Evolutionary conservation across 129 eudicot species (phyloP), one percentile per base, ranked within the genome.

Genomic region (Saussurea involucrata): DNA sequence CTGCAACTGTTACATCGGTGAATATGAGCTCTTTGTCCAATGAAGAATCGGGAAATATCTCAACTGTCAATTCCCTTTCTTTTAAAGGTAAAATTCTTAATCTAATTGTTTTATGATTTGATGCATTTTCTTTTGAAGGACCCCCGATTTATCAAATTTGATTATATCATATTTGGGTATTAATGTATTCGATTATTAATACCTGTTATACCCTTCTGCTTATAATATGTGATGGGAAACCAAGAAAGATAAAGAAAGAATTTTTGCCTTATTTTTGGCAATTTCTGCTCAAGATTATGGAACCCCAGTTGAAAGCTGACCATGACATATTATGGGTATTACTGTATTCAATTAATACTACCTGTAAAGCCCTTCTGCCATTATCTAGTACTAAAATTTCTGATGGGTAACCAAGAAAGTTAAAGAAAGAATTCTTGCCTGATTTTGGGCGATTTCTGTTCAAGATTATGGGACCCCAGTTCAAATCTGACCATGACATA

Each of bases 31-130:
- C 86, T 63, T 40, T 89, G 83, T 86, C 92, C 5, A 86, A 85
- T 78, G 97, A 86, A 69, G 97, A 87, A 28, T 84, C 93, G 2
- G 89, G 81, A 40, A 89, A 88, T 75, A 1, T 82, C 27, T 78
- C 75, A 8, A 83, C 93, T 49, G 94, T 91, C 22, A 73, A 79
- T 83, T 89, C 93, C 13, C 93, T 91, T 74, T 86, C 97, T 15
- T 37, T 87, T 58, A 89, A 88, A 87, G 98, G 98, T 85, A 60
- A 32, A 32, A 88, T 73, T 76, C 5, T 49, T 76, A 3, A 28
- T 68, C 28, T 72, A 8, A 15, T 22, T 29, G 74, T 29, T 15
- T 28, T 71, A 29, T 71, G 21, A 71, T 63, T 31, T 79, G 46
- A 65, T 31, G 74, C 21, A 25, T 75, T 8, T 75, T 46, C 15